Evolutionary conservation across 129 eudicot genomes (phyloP).

Genomic region (Flaveria sonorensis): DNA sequence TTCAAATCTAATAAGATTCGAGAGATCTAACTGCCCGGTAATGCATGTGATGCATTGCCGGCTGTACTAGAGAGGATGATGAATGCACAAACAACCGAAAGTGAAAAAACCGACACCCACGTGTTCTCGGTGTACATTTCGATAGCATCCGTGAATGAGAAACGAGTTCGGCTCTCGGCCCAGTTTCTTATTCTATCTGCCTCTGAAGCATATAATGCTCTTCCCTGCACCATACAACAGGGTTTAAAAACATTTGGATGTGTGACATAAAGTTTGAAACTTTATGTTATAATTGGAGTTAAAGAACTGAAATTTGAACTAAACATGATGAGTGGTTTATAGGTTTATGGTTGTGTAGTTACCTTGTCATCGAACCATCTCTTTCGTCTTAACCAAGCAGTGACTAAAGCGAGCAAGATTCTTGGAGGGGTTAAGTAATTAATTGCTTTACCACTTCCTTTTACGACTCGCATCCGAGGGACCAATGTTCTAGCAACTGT

Average conservation of each 20-base stretch:
- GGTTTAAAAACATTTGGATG: not conserved
- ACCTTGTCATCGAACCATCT: conserved; percentile 94
- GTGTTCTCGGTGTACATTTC: conserved; percentile 92
- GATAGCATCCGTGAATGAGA: conserved; percentile 91
- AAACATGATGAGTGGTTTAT: not conserved
- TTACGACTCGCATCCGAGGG: conserved; percentile 91
- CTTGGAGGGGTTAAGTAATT: conserved; percentile 89
- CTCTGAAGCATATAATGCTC: conserved; percentile 67
- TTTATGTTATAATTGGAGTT: conserved; percentile 7
- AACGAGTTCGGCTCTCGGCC: conserved; percentile 87
- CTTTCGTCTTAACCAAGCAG: conserved; percentile 83
- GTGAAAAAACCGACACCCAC: conserved; percentile 95
- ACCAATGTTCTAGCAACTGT: conserved; percentile 96
- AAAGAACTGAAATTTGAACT: not conserved
- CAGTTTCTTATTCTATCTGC: conserved; percentile 87
- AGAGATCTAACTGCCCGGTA: conserved; percentile 48
- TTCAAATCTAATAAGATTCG: not conserved
- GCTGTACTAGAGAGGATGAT: conserved; percentile 86
- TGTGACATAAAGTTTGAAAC: conserved; percentile 15
- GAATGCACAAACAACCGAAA: conserved; percentile 98
- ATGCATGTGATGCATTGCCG: conserved; percentile 50
- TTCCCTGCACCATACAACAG: conserved; percentile 56
- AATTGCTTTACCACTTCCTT: conserved; percentile 89
- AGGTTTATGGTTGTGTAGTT: conserved; percentile 7
- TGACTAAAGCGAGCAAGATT: conserved; percentile 77